These are phyloP conservation scores for Talaromyces sp. DNA, from an alignment of 2,329 filamentous ascomycete species.

Conservation along the genomic window DNA sequence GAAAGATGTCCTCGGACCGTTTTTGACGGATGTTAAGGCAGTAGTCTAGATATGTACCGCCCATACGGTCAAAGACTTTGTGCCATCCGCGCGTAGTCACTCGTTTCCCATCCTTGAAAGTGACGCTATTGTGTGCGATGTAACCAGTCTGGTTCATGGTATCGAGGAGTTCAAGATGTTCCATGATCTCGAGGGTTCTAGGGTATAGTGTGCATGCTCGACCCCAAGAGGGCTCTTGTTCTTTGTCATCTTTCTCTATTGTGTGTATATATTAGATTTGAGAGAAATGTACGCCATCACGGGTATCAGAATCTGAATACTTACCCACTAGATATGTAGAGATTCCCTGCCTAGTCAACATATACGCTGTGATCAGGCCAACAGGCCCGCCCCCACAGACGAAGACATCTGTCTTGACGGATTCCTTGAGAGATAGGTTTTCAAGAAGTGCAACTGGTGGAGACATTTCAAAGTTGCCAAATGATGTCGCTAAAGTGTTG, in stretches of 20 bases:
- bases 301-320: neutral
- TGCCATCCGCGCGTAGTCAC: neutral
- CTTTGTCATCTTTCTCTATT: neutral
- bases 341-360: neutral
- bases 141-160: neutral
- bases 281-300: neutral
- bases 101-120: neutral
- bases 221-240: neutral
- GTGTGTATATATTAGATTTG: neutral
- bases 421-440: neutral
- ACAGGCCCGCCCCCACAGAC: neutral
- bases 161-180: neutral
- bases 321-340: neutral
- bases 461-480: neutral
- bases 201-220: neutral
- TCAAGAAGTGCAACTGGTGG: neutral
- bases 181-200: neutral
- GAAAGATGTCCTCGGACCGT: neutral
- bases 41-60: neutral
- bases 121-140: neutral
- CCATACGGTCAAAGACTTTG: neutral
- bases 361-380: neutral
- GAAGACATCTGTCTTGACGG: neutral
- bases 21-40: neutral
- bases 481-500: neutral